Conservation (phyloP, 2,329 filamentous ascomycete species). For the Cadophora sp. region DNA sequence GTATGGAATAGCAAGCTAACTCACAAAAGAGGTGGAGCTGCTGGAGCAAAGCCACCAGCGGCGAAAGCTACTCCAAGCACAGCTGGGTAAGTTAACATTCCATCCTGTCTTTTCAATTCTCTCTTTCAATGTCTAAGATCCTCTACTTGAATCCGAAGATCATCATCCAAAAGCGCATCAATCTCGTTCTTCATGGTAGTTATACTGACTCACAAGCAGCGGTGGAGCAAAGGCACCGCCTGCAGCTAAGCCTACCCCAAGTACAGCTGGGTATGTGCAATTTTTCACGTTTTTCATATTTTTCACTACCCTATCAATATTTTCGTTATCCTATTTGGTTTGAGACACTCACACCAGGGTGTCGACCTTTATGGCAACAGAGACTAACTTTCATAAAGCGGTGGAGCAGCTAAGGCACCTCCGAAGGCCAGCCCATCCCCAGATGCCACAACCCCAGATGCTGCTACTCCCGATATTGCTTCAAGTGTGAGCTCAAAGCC, state of each 20-base stretch:
- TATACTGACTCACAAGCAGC: background rate
- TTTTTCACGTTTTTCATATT: background rate
- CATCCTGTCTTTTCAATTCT: background rate
- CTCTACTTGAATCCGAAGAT: too few relatives aligned
- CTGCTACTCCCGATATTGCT: background rate
- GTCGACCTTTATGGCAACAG: too few relatives aligned
- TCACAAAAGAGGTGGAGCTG: background rate
- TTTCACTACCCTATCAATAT: too few relatives aligned
- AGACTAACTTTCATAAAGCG: background rate
- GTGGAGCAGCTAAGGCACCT: background rate
- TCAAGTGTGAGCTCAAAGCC: background rate
- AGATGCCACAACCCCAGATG: background rate
- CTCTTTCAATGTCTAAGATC: background rate
- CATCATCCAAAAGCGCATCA: too few relatives aligned
- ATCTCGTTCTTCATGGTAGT: background rate
- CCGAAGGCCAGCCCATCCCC: background rate
- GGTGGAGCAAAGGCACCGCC: background rate
- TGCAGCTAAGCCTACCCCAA: background rate
- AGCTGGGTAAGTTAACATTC: background rate
- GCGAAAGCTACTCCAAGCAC: background rate
- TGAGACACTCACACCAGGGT: too few relatives aligned
- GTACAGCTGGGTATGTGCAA: background rate
- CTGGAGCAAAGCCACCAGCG: background rate
- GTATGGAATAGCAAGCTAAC: background rate
- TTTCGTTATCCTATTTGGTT: too few relatives aligned